Conservation (phyloP, 768 basidiomycete species). For the Phylloporus sp. region DNA sequence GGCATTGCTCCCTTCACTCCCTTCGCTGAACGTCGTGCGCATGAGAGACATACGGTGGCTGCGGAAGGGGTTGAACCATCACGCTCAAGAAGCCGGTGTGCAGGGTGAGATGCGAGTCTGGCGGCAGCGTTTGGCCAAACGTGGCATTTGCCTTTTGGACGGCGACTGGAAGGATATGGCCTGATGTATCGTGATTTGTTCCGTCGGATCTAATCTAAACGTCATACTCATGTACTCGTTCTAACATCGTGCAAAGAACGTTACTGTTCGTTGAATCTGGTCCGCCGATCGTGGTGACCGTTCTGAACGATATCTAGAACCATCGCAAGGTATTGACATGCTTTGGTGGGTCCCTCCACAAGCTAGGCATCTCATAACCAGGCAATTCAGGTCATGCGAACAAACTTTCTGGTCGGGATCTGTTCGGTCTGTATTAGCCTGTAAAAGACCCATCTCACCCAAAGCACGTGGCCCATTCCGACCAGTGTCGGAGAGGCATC, state of each 20-base stretch:
- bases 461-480: constrained; percentile 47
- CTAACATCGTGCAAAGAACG: too few relatives aligned
- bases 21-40: constrained; percentile 51
- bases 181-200: constrained; percentile 6
- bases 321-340: constrained; percentile 27
- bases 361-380: too few relatives aligned
- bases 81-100: constrained; percentile 68
- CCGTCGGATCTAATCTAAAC: constrained; percentile 7
- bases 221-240: constrained; percentile 1
- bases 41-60: constrained; percentile 71
- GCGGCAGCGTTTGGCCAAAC: constrained; percentile 54
- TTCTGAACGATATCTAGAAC: constrained; percentile 33
- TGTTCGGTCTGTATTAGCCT: constrained; percentile 33
- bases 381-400: constrained; percentile 41
- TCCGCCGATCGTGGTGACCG: too few relatives aligned
- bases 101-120: constrained; percentile 80
- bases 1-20: constrained; percentile 49
- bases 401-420: constrained; percentile 29
- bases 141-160: constrained; percentile 62
- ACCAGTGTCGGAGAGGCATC: constrained; percentile 26
- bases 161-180: constrained; percentile 58
- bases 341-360: too few relatives aligned
- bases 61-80: constrained; percentile 54
- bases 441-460: constrained; percentile 39
- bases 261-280: too few relatives aligned